Base-by-base conservation (phyloP, 1,284 basidiomycete genomes). In the Mycosarcoma mackinlayi region DNA sequence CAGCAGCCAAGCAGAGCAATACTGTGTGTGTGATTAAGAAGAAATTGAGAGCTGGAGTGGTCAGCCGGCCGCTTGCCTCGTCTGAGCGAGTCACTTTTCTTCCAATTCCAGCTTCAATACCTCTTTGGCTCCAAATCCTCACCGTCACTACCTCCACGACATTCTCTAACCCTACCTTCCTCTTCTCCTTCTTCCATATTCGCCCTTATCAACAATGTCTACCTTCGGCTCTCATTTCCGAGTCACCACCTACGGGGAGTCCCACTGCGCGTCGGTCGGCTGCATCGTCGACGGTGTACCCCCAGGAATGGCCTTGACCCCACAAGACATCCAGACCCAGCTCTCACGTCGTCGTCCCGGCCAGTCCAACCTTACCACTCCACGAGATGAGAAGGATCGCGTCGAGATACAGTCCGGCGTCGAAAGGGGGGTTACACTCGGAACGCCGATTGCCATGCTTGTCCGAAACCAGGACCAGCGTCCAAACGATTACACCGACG, bases 381-480 rank as follows among this genome's bases (percentile, higher is more conserved):
- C 53, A 19, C 64, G 96, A 81, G 92, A 98, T 82, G 96, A 99
- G 85, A 96, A 93, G 84, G 96, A 99, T 85, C 87, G 90, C 13
- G 94, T 98, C 28, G 89, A 92, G 68, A 87, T 99, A 42, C 95
- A 98, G 83, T 96, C 93, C 42, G 96, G 96, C 37, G 87, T 91
- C 39, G 96, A 99, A 84, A 89, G 91, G 62, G 94, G 92, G 30
- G 90, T 97, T 25, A 98, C 96, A 1, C 89, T 99, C 33, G 96
- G 96, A 52, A 98, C 96, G 23, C 96, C 96, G 24, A 96, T 99
- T 78, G 93, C 90, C 6, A 89, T 99, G 44, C 87, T 98, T 56
- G 94, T 99, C 33, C 92, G 90, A 81, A 99, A 99, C 85, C 94
- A 98, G 85, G 96, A 99, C 84, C 96, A 99, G 82, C 88, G 96